These are phyloP conservation scores for Fonsecaea pedrosoi DNA, from an alignment of 2,329 filamentous ascomycete genomes.

Conservation along the genomic window DNA sequence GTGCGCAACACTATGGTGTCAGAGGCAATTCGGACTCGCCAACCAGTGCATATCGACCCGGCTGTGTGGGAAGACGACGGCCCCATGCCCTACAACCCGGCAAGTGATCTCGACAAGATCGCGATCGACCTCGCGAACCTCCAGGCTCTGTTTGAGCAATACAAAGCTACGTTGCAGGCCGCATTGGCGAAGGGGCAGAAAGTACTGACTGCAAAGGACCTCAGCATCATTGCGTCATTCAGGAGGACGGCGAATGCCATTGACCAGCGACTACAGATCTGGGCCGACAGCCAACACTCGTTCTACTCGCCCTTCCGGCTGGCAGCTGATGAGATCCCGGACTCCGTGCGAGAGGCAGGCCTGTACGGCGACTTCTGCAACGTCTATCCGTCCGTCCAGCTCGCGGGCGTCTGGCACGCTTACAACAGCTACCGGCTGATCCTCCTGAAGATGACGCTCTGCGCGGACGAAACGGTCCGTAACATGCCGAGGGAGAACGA, in stretches of 20 bases:
- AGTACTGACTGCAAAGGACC: not conserved
- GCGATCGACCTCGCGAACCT: slow-evolving; percentile 12
- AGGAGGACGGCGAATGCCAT: slow-evolving; percentile 5
- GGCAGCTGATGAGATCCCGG: slow-evolving; percentile 2
- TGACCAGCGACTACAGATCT: slow-evolving; percentile 13
- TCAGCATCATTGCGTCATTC: slow-evolving; percentile 10
- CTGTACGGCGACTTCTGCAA: slow-evolving; percentile 8
- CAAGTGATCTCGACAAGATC: slow-evolving; percentile 13
- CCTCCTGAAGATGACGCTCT: slow-evolving; percentile 6
- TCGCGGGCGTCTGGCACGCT: slow-evolving; percentile 12
- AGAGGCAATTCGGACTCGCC: slow-evolving; percentile 11
- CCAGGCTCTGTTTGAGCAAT: slow-evolving; percentile 8
- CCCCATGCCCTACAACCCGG: slow-evolving; percentile 6
- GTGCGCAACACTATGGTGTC: slow-evolving; percentile 14
- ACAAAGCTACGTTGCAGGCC: not conserved
- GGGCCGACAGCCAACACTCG: slow-evolving; percentile 1
- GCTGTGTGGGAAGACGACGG: slow-evolving; percentile 12
- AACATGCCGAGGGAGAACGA: slow-evolving; percentile 6
- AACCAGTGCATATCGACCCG: not conserved
- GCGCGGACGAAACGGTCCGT: slow-evolving; percentile 7
- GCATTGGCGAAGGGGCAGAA: slow-evolving; percentile 2
- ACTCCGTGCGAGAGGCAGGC: not conserved
- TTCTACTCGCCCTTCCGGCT: slow-evolving; percentile 4
- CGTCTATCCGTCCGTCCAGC: slow-evolving; percentile 9
- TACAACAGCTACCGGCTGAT: slow-evolving; percentile 14